Evolutionary conservation across 176 grass and related monocot species (phyloP).

Genomic region (Oryza nivara): DNA sequence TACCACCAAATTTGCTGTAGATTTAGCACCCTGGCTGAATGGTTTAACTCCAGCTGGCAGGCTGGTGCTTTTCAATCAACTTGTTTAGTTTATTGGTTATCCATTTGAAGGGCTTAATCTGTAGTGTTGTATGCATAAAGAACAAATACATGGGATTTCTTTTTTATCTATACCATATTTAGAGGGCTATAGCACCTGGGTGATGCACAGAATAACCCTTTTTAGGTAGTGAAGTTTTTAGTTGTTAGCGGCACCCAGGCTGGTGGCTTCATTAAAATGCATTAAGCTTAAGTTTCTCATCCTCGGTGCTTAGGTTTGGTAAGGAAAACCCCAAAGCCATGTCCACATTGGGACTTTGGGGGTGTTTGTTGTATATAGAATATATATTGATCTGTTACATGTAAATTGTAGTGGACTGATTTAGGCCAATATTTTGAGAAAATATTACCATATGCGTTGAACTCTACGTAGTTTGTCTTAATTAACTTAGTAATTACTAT

Average conservation of each 20-base stretch:
- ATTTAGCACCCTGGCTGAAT: not conserved
- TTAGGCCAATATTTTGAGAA: not conserved
- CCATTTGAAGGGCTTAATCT: slow-evolving; percentile 4
- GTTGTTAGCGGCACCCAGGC: not conserved
- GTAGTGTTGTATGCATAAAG: not conserved
- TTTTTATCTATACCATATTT: not conserved
- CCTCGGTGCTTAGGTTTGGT: not conserved
- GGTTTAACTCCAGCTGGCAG: not conserved
- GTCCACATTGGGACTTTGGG: not conserved
- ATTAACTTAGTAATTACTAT: not conserved
- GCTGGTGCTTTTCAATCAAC: not conserved
- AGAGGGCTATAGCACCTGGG: not conserved
- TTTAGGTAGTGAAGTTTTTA: not conserved
- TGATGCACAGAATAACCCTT: not conserved
- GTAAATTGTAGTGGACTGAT: not conserved
- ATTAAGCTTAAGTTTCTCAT: not conserved
- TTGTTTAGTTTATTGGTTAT: not conserved
- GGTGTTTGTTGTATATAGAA: not conserved
- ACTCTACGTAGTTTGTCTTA: slow-evolving; percentile 5
- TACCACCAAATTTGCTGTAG: not conserved
- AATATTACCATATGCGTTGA: slow-evolving; percentile 25
- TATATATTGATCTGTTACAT: not conserved
- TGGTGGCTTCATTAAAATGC: slow-evolving; percentile 1
- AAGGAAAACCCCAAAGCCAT: not conserved
- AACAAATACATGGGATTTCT: not conserved